These are phyloP conservation scores for Goffeauzyma gilvescens DNA, from an alignment of 768 basidiomycete species.

Conservation along the genomic window DNA sequence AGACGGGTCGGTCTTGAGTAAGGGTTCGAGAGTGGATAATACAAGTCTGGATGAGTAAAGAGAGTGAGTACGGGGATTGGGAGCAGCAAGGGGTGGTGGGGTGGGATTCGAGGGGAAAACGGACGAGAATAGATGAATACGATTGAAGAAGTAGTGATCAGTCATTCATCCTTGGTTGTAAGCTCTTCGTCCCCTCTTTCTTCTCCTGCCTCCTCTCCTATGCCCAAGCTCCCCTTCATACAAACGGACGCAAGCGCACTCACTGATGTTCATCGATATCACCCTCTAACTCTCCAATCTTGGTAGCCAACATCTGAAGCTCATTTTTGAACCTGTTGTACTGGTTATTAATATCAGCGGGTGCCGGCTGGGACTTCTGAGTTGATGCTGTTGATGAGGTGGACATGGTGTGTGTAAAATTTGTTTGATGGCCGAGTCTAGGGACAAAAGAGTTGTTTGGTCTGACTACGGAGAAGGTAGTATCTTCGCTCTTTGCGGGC, in stretches of 20 bases:
- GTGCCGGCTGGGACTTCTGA: conserved; percentile 3
- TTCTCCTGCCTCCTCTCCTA: too few species aligned
- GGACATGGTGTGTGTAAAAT: background rate
- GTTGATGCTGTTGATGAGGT: background rate
- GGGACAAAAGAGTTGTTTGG: too few species aligned
- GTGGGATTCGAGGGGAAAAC: background rate
- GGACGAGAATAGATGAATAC: background rate
- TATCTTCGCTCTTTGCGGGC: too few species aligned
- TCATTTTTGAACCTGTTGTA: conserved; percentile 52
- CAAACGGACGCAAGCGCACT: too few species aligned
- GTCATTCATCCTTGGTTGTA: too few species aligned
- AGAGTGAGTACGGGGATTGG: background rate
- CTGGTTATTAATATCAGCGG: conserved; percentile 9
- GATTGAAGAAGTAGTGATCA: too few species aligned
- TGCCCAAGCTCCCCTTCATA: too few species aligned
- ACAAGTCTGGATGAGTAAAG: conserved; percentile 47
- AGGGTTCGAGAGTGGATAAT: conserved; percentile 65
- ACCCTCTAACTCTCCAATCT: conserved; percentile 87
- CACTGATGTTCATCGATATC: conserved; percentile 91
- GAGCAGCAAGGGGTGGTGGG: background rate
- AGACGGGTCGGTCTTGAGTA: conserved; percentile 59
- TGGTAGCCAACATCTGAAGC: conserved; percentile 71
- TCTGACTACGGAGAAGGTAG: too few species aligned
- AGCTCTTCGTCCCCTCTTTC: too few species aligned
- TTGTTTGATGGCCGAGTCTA: too few species aligned